Conservation (phyloP, 805 yeast genomes). For the Yamadazyma paraphyllophila region DNA sequence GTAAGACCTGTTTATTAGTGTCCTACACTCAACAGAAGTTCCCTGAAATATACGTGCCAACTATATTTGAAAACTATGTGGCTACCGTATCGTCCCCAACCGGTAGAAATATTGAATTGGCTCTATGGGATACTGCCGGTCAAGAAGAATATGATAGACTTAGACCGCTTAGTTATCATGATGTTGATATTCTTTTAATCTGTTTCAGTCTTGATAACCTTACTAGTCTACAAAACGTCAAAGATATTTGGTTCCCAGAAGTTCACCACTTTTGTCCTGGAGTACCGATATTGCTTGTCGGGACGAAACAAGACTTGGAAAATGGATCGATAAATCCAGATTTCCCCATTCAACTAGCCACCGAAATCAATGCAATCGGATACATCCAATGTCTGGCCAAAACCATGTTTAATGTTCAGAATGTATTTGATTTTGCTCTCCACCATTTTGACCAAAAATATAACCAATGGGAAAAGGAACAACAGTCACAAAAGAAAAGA, state of each 20-base stretch:
- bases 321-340: constrained; percentile 37
- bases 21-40: constrained; percentile 68
- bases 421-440: constrained; percentile 65
- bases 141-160: constrained; percentile 83
- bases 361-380: constrained; percentile 62
- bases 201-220: constrained; percentile 71
- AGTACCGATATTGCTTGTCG: constrained; percentile 76
- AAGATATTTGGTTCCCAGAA: constrained; percentile 87
- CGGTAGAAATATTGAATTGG: constrained; percentile 75
- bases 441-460: constrained; percentile 41
- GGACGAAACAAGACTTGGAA: constrained; percentile 69
- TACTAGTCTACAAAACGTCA: constrained; percentile 65
- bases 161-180: constrained; percentile 77
- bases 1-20: constrained; percentile 77
- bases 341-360: constrained; percentile 52
- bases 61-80: constrained; percentile 77
- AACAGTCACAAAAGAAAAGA: constrained; percentile 27
- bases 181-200: constrained; percentile 68
- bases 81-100: constrained; percentile 63
- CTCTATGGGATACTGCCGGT: constrained; percentile 89
- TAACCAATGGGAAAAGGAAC: constrained; percentile 34
- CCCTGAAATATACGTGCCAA: constrained; percentile 75
- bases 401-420: constrained; percentile 59
- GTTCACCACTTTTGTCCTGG: constrained; percentile 79
- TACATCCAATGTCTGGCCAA: constrained; percentile 83